Evolutionary conservation across 106 monocot species (phyloP).

Genomic region (Hemerocallis citrina): DNA sequence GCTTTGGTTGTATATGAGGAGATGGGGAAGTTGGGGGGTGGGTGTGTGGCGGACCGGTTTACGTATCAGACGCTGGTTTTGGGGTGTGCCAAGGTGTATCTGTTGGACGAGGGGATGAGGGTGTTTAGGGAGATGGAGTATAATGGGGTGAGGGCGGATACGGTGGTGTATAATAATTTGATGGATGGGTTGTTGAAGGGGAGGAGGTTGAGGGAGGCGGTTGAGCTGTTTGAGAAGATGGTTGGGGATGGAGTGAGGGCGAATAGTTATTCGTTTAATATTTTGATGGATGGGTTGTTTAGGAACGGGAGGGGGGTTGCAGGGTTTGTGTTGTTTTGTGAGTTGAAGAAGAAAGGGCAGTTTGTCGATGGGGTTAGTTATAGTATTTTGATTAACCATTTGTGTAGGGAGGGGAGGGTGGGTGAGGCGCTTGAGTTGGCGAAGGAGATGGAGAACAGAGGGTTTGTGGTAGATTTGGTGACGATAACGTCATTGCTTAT

Average conservation of each 20-base stretch:
- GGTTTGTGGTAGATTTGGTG: conserved; percentile 76
- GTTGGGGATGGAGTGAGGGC: conserved; percentile 55
- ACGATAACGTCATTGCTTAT: conserved; percentile 66
- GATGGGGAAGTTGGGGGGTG: conserved; percentile 63
- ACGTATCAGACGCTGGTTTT: conserved; percentile 53
- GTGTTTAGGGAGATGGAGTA: conserved; percentile 67
- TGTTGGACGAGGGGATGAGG: conserved; percentile 44
- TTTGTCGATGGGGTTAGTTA: conserved; percentile 70
- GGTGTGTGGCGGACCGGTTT: conserved; percentile 53
- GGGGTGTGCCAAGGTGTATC: conserved; percentile 48
- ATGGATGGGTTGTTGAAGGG: conserved; percentile 78
- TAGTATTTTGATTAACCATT: conserved; percentile 56
- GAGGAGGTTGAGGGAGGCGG: conserved; percentile 65
- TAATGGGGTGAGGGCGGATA: conserved; percentile 31
- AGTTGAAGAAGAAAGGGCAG: conserved; percentile 83
- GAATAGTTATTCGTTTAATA: conserved; percentile 61
- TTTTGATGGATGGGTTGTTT: conserved; percentile 82
- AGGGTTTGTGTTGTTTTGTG: conserved; percentile 46
- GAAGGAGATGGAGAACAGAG: conserved; percentile 86
- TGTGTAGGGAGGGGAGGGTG: conserved; percentile 63
- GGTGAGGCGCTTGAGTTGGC: conserved; percentile 64
- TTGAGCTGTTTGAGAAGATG: conserved; percentile 83
- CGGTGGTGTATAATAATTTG: conserved; percentile 57
- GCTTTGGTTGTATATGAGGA: conserved; percentile 54
- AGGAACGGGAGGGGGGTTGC: conserved; percentile 53